Base-by-base conservation (phyloP, 371 early-diverging fungal genomes). In the Fennellomyces sp. region DNA sequence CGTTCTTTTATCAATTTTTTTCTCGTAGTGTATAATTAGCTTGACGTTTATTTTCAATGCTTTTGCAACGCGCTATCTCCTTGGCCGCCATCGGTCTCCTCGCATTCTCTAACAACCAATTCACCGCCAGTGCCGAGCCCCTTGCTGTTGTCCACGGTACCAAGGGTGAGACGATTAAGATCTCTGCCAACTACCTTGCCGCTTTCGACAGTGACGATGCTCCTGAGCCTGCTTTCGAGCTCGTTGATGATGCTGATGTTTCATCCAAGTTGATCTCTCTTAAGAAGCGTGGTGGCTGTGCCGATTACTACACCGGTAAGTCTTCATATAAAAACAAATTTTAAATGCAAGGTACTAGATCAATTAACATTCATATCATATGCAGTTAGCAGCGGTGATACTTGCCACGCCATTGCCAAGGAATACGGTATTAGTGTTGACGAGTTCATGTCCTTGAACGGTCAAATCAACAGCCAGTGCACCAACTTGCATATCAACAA, bases 401-500 rank as follows among this genome's bases (percentile, higher is more conserved):
- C 69, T 35, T 78, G 79, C 36, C 57, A 52, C 25, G 59, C 52
- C 13, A 45, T 78, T 28, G 55, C 66, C 38, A 63, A 73, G n/a
- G 61, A 68, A 15, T 69, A 71, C 28, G 59, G 64, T 25, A 64
- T 78, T 25, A 50, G 63, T 26, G 35, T 58, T 33, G 27, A 25
- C 23, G 51, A 64, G 23, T 65, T 78, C 45, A 60, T 64, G 33
- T 51, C 59, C 30, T 61, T 69, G 65, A 78, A 78, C 39, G 41
- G 56, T 30, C 75, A 73, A 35, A 57, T 78, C 58, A 78, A 78
- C 57, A 47, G 50, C 55, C 45, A 68, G 19, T 76, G 77, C 60
- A 66, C 71, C 11, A 78, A 78, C 52, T 52, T 78, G 48, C 67
- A 71, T 50, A 63, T 61, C 62, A 68, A 73, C 12, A 75, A 77